Evolutionary conservation across 2,329 filamentous ascomycete genomes (phyloP).

Genomic region (Epichloe hybrida): DNA sequence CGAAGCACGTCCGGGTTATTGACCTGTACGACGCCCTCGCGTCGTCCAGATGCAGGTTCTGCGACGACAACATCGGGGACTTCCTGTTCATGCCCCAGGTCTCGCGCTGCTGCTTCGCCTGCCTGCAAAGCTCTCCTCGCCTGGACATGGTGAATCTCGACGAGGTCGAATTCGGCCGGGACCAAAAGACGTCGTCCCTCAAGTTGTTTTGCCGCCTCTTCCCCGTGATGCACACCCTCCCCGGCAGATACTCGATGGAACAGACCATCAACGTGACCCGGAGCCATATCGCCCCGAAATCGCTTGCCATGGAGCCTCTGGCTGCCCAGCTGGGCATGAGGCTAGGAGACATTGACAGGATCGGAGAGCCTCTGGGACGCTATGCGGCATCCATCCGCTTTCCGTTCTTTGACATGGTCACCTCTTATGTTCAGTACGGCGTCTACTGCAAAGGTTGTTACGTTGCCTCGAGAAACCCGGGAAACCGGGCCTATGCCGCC

Average conservation of each 20-base stretch:
- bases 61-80: not conserved
- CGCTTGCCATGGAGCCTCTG: too few species aligned
- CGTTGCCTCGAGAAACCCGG: not conserved
- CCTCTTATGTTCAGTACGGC: not conserved
- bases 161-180: not conserved
- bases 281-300: too few species aligned
- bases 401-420: not conserved
- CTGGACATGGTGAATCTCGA: not conserved
- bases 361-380: not conserved
- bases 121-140: not conserved
- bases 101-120: slow-evolving; percentile 3
- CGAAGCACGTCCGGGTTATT: not conserved
- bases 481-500: not conserved
- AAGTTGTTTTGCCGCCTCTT: not conserved
- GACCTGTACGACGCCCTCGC: slow-evolving; percentile 2
- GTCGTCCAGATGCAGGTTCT: not conserved
- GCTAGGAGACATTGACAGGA: not conserved
- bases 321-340: too few species aligned
- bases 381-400: slow-evolving; percentile 1
- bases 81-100: slow-evolving; percentile 1
- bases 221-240: not conserved
- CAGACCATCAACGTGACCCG: not conserved
- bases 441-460: slow-evolving; percentile 1
- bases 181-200: not conserved
- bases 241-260: slow-evolving; percentile 1